A percentile compares a stretch with the other conserved stretches of the same genome.
Evolutionary conservation across 306 rosid species (phyloP).

Genomic region (Malus asiatica): DNA sequence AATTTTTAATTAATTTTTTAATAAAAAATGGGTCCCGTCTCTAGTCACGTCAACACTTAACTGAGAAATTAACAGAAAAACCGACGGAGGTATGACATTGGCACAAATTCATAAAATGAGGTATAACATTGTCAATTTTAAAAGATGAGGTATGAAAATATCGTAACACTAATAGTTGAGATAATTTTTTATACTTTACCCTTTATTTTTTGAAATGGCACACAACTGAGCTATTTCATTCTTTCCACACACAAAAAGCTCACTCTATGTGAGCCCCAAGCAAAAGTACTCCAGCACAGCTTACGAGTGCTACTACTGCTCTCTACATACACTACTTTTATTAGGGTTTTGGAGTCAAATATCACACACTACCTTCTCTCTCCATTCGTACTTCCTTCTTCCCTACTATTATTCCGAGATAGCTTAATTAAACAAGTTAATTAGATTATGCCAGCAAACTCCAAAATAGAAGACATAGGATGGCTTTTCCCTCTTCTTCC

Average conservation of each 20-base stretch:
- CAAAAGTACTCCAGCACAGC: slow-evolving; percentile 1
- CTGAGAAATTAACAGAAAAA: too few relatives aligned
- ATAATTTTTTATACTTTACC: too few relatives aligned
- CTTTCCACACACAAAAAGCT: background rate
- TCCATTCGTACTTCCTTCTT: background rate
- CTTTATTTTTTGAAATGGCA: background rate
- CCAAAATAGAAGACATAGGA: background rate
- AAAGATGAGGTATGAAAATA: too few relatives aligned
- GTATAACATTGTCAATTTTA: too few relatives aligned
- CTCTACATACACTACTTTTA: background rate
- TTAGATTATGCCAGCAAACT: background rate
- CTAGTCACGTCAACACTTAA: too few relatives aligned
- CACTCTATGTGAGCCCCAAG: background rate
- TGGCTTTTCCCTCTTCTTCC: background rate
- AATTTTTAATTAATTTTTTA: too few relatives aligned
- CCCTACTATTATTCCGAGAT: background rate
- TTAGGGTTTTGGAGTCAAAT: background rate
- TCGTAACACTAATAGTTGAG: too few relatives aligned
- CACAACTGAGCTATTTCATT: background rate
- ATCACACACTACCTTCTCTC: background rate
- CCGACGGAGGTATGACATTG: too few relatives aligned
- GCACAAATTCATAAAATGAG: too few relatives aligned
- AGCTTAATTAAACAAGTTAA: background rate
- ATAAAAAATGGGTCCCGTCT: too few relatives aligned
- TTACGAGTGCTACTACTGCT: background rate